Percentiles rank a stretch among this genome's conserved stretches.
Evolutionary conservation across 1,284 basidiomycete genomes (phyloP).

Genomic region (Caloboletus firmus): DNA sequence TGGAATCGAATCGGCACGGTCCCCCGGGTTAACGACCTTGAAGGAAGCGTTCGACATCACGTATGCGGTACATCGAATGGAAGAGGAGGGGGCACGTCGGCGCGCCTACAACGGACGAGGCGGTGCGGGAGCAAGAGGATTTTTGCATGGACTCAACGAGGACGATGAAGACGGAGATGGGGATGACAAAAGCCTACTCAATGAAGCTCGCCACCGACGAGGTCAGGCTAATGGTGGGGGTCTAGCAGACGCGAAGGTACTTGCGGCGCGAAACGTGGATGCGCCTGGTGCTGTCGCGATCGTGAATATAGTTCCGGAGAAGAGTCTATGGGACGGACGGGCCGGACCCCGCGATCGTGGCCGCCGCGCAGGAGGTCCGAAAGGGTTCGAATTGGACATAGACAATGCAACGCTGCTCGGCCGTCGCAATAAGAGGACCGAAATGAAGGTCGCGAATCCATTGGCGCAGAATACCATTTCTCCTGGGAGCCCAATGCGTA

Average conservation of each 20-base stretch:
- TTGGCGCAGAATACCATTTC: slow-evolving; percentile 35
- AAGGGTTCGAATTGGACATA: slow-evolving; percentile 79
- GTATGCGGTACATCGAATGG: slow-evolving; percentile 98
- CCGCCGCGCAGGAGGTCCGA: slow-evolving; percentile 33
- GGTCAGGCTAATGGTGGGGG: slow-evolving; percentile 37
- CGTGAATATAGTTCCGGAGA: slow-evolving; percentile 31
- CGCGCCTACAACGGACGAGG: slow-evolving; percentile 77
- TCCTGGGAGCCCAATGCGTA: slow-evolving; percentile 44
- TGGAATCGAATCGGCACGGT: slow-evolving; percentile 72
- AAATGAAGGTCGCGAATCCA: slow-evolving; percentile 39
- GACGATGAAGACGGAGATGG: slow-evolving; percentile 69
- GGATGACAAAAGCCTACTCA: slow-evolving; percentile 49
- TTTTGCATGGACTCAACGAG: slow-evolving; percentile 87
- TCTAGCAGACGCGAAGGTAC: slow-evolving; percentile 36
- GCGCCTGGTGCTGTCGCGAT: slow-evolving; percentile 3
- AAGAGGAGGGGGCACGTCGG: slow-evolving; percentile 91
- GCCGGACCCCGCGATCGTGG: slow-evolving; percentile 74
- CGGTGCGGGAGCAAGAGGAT: slow-evolving; percentile 77
- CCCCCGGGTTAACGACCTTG: slow-evolving; percentile 87
- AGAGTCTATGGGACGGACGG: slow-evolving; percentile 54
- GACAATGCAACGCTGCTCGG: slow-evolving; percentile 83
- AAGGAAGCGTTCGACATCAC: slow-evolving; percentile 99
- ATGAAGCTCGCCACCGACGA: slow-evolving; percentile 50
- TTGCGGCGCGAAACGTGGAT: slow-evolving; percentile 40
- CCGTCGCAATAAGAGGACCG: slow-evolving; percentile 52